Conservation (phyloP, 2,329 filamentous ascomycete species). For the Neoscytalidium dimidiatum region DNA sequence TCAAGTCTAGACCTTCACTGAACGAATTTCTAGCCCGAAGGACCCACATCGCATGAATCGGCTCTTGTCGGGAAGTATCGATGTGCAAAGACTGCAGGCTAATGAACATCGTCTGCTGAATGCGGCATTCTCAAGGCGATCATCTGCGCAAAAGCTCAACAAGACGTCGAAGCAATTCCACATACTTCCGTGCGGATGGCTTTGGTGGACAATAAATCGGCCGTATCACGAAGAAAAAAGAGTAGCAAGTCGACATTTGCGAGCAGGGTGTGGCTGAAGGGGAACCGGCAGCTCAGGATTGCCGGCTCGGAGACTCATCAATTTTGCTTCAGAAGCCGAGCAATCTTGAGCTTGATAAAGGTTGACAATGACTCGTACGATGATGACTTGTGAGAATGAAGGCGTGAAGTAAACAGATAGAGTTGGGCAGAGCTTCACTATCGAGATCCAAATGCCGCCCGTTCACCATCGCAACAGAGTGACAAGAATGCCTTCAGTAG, state of each 20-base stretch:
- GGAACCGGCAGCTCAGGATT: not conserved
- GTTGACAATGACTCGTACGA: not conserved
- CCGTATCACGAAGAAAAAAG: not conserved
- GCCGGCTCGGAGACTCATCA: not conserved
- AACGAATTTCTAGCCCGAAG: not conserved
- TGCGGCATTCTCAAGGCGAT: not conserved
- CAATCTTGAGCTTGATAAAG: not conserved
- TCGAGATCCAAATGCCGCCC: not conserved
- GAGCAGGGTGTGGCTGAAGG: not conserved
- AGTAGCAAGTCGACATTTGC: not conserved
- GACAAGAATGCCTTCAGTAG: not conserved
- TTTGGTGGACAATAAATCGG: not conserved
- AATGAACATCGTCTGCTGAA: not conserved
- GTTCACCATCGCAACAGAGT: not conserved
- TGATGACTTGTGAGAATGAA: not conserved
- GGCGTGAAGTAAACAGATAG: not conserved
- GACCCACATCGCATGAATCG: not conserved
- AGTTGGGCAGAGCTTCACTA: not conserved
- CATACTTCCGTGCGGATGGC: not conserved
- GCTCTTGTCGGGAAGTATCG: conserved; percentile 7
- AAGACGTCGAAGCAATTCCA: not conserved
- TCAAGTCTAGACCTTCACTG: not conserved
- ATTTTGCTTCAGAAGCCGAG: not conserved
- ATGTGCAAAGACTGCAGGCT: conserved; percentile 2
- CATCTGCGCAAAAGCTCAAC: not conserved